Evolutionary conservation across 2,329 filamentous ascomycete species (phyloP).

Genomic region (Penicillium sp.): DNA sequence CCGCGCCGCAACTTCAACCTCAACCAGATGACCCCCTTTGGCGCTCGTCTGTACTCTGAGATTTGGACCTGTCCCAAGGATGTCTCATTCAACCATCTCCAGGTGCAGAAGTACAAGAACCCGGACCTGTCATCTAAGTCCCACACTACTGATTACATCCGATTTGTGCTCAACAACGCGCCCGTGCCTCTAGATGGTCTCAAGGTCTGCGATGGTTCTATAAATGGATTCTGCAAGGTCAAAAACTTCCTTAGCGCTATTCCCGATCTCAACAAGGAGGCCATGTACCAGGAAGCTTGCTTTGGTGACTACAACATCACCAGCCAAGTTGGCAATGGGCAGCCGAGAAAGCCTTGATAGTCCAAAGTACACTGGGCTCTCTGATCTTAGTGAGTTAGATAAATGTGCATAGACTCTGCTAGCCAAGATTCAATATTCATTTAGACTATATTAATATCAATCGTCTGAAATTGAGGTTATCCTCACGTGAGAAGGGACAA

Average conservation of each 20-base stretch:
- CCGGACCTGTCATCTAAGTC: conserved; percentile 17
- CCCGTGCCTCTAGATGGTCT: conserved; percentile 27
- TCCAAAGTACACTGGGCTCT: too few species aligned
- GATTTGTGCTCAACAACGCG: conserved; percentile 30
- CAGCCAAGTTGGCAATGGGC: conserved; percentile 23
- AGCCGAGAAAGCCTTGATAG: conserved; percentile 7
- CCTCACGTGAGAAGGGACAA: too few species aligned
- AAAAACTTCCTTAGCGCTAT: conserved; percentile 24
- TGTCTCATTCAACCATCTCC: conserved; percentile 33
- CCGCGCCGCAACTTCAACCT: conserved; percentile 52
- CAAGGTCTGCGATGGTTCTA: conserved; percentile 18
- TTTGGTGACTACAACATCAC: conserved; percentile 26
- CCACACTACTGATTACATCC: conserved; percentile 23
- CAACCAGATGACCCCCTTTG: conserved; percentile 54
- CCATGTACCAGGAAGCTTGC: conserved; percentile 30
- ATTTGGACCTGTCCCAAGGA: conserved; percentile 49
- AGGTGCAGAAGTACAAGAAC: conserved; percentile 35
- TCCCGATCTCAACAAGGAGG: conserved; percentile 21
- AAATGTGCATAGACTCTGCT: background rate
- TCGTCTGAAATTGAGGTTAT: too few species aligned
- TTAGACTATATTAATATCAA: too few species aligned
- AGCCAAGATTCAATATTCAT: too few species aligned
- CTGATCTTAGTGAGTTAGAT: background rate
- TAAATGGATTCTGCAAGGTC: conserved; percentile 30
- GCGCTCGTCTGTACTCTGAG: conserved; percentile 54